Conservation (phyloP, 106 monocot genomes). For the Dioscorea alata region DNA sequence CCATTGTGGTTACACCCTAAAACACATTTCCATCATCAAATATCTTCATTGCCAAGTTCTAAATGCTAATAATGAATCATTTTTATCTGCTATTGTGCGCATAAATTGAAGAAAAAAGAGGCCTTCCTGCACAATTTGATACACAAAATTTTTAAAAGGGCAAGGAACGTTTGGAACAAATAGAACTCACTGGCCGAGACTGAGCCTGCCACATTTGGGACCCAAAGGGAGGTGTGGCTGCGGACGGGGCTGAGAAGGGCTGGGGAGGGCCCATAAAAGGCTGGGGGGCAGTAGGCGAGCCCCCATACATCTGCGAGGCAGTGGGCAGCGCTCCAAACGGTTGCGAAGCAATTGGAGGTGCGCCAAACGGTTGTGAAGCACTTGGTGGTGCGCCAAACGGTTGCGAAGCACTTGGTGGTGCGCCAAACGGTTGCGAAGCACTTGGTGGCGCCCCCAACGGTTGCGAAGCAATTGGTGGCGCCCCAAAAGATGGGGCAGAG, state of each 20-base stretch:
- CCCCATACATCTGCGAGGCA: not conserved
- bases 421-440: slow-evolving; percentile 1
- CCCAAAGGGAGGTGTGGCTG: slow-evolving; percentile 33
- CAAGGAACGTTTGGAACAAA: not conserved
- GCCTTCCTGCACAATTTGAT: not conserved
- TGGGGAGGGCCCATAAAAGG: slow-evolving; percentile 3
- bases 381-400: slow-evolving; percentile 1
- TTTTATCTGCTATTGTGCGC: too few species aligned
- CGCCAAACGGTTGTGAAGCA: not conserved
- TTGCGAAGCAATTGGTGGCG: not conserved
- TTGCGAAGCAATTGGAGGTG: not conserved
- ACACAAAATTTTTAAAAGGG: not conserved
- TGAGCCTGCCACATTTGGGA: slow-evolving; percentile 33
- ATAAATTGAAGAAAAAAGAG: too few species aligned
- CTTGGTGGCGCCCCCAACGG: slow-evolving; percentile 7
- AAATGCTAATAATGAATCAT: too few species aligned
- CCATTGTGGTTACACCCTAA: slow-evolving; percentile 38
- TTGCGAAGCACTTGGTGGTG: not conserved
- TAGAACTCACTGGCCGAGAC: not conserved
- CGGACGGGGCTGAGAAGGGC: not conserved
- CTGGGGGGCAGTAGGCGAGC: not conserved
- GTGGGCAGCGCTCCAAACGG: not conserved
- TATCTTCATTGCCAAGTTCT: too few species aligned
- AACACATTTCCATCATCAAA: not conserved
- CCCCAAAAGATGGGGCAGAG: not conserved